These are phyloP conservation scores for Sinapis alba DNA, from an alignment of 441 rosid species.

Conservation along the genomic window DNA sequence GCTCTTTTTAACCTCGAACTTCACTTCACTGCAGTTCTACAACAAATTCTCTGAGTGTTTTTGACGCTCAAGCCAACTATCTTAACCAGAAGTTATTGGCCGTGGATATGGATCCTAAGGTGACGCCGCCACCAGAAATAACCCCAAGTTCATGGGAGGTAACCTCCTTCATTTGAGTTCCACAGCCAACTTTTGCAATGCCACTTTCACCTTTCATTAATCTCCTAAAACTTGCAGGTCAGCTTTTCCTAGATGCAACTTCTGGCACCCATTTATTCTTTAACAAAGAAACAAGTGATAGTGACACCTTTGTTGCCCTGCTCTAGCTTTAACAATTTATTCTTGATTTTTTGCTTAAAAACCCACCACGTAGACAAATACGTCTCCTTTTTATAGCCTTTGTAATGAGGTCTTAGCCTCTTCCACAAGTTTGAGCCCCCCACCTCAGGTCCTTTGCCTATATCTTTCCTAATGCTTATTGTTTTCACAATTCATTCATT, in stretches of 20 bases:
- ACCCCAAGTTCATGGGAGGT: not conserved
- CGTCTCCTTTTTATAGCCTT: not conserved
- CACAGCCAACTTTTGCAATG: not conserved
- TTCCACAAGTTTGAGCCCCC: too few relatives aligned
- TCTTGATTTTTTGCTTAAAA: not conserved
- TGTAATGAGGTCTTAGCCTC: not conserved
- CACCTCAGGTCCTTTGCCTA: not conserved
- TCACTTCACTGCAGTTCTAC: not conserved
- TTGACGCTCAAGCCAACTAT: not conserved
- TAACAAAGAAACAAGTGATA: not conserved
- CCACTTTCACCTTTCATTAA: not conserved
- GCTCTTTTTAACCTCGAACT: not conserved
- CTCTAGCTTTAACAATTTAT: not conserved
- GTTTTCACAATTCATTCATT: not conserved
- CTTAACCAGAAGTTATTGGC: not conserved
- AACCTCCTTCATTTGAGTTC: not conserved
- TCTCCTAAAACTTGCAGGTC: not conserved
- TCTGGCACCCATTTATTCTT: not conserved
- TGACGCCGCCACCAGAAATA: not conserved
- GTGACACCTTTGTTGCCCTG: not conserved
- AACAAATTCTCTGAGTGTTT: not conserved
- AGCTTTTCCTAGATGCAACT: not conserved
- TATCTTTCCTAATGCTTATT: not conserved
- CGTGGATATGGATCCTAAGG: not conserved
- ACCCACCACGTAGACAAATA: too few relatives aligned